Conservation (phyloP, 176 grass and related monocot genomes). For the Panicum miliaceum region DNA sequence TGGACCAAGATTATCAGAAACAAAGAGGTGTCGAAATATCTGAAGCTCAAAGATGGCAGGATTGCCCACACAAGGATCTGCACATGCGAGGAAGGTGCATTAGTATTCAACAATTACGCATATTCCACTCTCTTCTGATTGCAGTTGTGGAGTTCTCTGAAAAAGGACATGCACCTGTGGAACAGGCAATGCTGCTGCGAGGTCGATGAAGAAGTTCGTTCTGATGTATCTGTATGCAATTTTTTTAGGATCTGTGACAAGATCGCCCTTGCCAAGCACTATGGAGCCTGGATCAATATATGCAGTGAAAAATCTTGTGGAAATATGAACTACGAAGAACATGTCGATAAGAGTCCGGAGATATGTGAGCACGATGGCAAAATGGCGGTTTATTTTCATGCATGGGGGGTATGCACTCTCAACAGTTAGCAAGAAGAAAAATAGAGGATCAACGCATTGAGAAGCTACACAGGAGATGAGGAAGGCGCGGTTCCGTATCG, state of each 20-base stretch:
- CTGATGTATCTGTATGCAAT: conserved; percentile 56
- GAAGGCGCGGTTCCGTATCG: conserved; percentile 54
- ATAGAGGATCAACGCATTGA: conserved; percentile 58
- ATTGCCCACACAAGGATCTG: conserved; percentile 41
- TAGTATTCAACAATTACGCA: background rate
- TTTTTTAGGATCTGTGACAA: conserved; percentile 44
- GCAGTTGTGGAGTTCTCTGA: background rate
- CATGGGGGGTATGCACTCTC: conserved; percentile 7
- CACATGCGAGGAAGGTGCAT: conserved; percentile 18
- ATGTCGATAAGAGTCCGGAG: conserved; percentile 48
- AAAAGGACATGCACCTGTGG: conserved; percentile 41
- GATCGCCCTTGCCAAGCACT: conserved; percentile 58
- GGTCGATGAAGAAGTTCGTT: conserved; percentile 51
- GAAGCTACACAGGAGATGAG: conserved; percentile 47
- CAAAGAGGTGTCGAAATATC: background rate
- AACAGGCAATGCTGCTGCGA: conserved; percentile 52
- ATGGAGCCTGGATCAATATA: conserved; percentile 60
- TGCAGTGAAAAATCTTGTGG: conserved; percentile 52
- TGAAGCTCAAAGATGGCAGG: conserved; percentile 39
- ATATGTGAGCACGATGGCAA: conserved; percentile 40
- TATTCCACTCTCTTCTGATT: background rate
- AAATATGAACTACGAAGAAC: conserved; percentile 47
- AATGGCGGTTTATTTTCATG: conserved; percentile 47
- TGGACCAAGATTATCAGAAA: conserved; percentile 51
- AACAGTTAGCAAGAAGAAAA: conserved; percentile 53